Conservation (phyloP, 2,329 filamentous ascomycete genomes). For the Cladophialophora chaetospira region DNA sequence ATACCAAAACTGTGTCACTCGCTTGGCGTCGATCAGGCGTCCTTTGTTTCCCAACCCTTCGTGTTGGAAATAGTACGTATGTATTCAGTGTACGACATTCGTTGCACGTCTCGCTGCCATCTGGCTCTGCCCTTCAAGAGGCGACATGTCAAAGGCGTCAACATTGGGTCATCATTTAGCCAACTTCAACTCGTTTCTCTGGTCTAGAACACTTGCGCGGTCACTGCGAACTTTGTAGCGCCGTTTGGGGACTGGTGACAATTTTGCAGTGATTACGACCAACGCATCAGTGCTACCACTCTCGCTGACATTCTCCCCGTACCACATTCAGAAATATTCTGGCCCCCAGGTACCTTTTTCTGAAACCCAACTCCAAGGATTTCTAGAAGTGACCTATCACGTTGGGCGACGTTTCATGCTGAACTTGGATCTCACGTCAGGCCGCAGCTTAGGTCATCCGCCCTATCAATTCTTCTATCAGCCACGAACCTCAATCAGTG, state of each 20-base stretch:
- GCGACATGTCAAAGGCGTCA: no score
- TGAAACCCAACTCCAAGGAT: background rate
- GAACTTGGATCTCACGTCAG: conserved; percentile 12
- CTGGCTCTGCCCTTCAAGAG: background rate
- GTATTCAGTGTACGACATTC: background rate
- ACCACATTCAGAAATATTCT: background rate
- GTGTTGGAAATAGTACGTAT: no score
- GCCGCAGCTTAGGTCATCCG: conserved; percentile 5
- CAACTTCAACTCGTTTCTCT: no score
- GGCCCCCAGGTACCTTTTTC: background rate
- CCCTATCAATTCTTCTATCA: conserved; percentile 5
- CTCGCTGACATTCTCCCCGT: background rate
- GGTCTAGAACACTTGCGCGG: background rate
- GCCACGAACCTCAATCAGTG: background rate
- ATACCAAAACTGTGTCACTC: background rate
- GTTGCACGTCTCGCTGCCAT: no score
- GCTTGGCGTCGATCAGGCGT: conserved; percentile 9
- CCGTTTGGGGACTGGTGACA: background rate
- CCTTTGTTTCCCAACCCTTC: no score
- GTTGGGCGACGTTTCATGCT: background rate
- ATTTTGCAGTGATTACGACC: background rate
- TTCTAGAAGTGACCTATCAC: conserved; percentile 7
- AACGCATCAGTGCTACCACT: conserved; percentile 4
- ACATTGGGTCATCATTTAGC: background rate
- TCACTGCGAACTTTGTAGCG: background rate